Percentiles rank a stretch among this genome's conserved stretches.
phyloP scores from a whole-genome alignment of 2,329 filamentous ascomycete genomes.

The Epichloe baconii region DNA sequence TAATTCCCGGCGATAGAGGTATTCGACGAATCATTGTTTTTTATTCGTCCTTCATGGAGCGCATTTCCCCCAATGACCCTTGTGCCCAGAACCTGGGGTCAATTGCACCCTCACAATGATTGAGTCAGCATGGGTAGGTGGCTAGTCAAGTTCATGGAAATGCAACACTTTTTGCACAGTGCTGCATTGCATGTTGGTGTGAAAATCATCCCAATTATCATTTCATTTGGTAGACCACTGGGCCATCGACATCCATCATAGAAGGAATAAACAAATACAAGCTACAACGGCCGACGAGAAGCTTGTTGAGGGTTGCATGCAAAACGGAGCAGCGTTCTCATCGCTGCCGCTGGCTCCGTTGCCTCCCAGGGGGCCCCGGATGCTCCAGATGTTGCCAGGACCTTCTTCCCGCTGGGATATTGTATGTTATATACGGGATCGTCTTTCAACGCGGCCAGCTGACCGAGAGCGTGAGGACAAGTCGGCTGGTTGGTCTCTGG shows the following conservation, averaged over 20 bases:
- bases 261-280: neutral
- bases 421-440: slow-evolving; percentile 33
- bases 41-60: too few relatives aligned
- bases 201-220: too few relatives aligned
- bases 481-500: slow-evolving; percentile 29
- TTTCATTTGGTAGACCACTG: too few relatives aligned
- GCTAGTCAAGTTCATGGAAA: too few relatives aligned
- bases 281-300: neutral
- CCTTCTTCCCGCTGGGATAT: slow-evolving; percentile 30
- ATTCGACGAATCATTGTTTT: too few relatives aligned
- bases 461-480: slow-evolving; percentile 30
- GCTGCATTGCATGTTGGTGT: too few relatives aligned
- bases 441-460: slow-evolving; percentile 19
- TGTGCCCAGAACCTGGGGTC: too few relatives aligned
- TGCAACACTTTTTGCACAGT: too few relatives aligned
- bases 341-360: neutral
- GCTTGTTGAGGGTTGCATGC: neutral
- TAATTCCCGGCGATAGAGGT: too few relatives aligned
- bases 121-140: too few relatives aligned
- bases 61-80: too few relatives aligned
- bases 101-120: too few relatives aligned
- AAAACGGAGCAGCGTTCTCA: neutral
- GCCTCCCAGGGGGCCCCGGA: neutral
- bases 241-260: neutral
- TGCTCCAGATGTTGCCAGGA: slow-evolving; percentile 19